Evolutionary conservation across 202 grass and related monocot genomes (phyloP).

Genomic region (Carex arenaria): DNA sequence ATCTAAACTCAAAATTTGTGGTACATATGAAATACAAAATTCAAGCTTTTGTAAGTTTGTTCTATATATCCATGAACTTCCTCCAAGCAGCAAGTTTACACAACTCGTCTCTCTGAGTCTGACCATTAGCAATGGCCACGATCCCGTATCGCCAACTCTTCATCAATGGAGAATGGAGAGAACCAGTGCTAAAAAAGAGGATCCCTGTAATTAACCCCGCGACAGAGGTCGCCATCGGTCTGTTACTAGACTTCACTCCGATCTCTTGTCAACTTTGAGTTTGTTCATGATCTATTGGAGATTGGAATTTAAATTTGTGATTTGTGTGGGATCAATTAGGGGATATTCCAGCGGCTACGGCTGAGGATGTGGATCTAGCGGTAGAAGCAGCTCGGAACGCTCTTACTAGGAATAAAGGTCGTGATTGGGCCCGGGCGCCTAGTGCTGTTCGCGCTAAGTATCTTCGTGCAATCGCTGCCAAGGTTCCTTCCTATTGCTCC

Average conservation of each 20-base stretch:
- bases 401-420: conserved; percentile 65
- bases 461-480: conserved; percentile 74
- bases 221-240: conserved; percentile 72
- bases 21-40: too few species aligned
- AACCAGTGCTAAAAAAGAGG: conserved; percentile 57
- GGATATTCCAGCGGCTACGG: conserved; percentile 68
- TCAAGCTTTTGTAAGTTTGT: background rate
- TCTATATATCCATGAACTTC: background rate
- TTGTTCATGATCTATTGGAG: background rate
- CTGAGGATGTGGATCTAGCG: conserved; percentile 77
- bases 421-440: conserved; percentile 62
- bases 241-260: background rate
- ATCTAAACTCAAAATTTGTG: too few species aligned
- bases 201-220: conserved; percentile 78
- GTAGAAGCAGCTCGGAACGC: conserved; percentile 70
- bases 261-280: background rate
- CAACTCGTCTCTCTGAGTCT: background rate
- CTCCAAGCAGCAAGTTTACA: background rate
- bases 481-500: conserved; percentile 34
- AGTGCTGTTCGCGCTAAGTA: conserved; percentile 73
- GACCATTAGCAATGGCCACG: conserved; percentile 29
- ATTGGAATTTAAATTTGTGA: background rate
- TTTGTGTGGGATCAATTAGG: conserved; percentile 30
- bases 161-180: conserved; percentile 63
- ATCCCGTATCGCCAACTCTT: conserved; percentile 65